phyloP scores from a whole-genome alignment of 345 rosid species.

The Syzygium jambos region DNA sequence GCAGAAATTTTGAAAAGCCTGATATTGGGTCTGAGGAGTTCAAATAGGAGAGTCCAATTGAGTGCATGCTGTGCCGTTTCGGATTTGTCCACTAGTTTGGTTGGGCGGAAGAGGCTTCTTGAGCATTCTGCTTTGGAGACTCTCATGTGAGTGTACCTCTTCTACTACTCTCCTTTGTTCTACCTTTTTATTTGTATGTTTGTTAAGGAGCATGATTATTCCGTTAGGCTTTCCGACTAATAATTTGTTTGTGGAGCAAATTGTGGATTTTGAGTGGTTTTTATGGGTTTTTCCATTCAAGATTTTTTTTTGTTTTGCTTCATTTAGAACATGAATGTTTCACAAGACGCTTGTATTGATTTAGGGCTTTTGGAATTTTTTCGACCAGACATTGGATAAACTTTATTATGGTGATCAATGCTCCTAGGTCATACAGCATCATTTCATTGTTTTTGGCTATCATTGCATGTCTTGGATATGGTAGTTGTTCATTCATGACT shows the following conservation, averaged over 20 bases:
- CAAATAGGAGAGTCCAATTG: conserved; percentile 3
- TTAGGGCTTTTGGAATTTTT: not conserved
- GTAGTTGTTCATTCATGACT: not conserved
- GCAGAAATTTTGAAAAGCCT: conserved; percentile 22
- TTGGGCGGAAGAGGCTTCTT: conserved; percentile 31
- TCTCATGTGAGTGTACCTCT: conserved; percentile 28
- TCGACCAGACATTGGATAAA: not conserved
- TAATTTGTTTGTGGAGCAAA: not conserved
- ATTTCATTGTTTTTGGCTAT: not conserved
- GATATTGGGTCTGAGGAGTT: conserved; percentile 12
- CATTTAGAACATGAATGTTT: not conserved
- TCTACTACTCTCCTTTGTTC: not conserved
- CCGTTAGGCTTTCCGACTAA: not conserved
- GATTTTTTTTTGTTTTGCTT: not conserved
- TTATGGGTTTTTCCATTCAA: not conserved
- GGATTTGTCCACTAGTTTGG: conserved; percentile 39
- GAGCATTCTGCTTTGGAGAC: conserved; percentile 25
- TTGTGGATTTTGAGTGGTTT: not conserved
- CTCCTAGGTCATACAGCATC: not conserved
- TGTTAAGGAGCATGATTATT: not conserved
- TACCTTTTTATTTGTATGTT: not conserved
- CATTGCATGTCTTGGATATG: not conserved
- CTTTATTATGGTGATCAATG: not conserved
- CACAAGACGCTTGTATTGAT: not conserved
- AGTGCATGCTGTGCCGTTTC: conserved; percentile 36